phyloP scores from a whole-genome alignment of 176 grass and related monocot species.

The Rhynchospora tenuis region DNA sequence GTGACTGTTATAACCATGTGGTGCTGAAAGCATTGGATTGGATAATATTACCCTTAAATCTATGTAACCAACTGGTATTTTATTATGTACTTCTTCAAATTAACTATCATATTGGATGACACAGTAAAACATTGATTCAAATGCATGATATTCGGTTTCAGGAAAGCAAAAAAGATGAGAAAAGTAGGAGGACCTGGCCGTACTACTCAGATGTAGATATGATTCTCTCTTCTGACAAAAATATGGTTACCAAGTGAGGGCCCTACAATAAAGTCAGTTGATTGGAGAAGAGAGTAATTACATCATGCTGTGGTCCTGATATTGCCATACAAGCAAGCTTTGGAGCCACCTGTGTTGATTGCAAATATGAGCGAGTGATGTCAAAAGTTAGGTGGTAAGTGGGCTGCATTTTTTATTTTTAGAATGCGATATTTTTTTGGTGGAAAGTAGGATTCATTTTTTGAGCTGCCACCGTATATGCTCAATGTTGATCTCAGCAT shows the following conservation, averaged over 20 bases:
- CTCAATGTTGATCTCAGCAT: background rate
- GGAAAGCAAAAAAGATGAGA: conserved; percentile 70
- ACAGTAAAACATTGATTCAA: background rate
- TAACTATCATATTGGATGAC: conserved; percentile 8
- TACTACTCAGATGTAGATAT: conserved; percentile 63
- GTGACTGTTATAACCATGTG: background rate
- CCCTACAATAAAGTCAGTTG: background rate
- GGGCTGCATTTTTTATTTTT: background rate
- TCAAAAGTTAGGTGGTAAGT: background rate
- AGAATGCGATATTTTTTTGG: background rate
- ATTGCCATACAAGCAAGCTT: background rate
- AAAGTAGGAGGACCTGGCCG: conserved; percentile 59
- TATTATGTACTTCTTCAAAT: conserved; percentile 1
- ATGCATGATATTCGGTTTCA: conserved; percentile 28
- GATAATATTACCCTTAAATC: conserved; percentile 1
- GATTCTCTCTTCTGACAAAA: conserved; percentile 49
- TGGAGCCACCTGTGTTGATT: background rate
- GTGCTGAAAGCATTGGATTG: background rate
- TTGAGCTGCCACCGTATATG: background rate
- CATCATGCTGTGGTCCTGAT: background rate
- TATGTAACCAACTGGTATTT: background rate
- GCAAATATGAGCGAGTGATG: background rate
- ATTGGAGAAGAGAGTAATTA: background rate
- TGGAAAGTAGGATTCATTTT: conserved; percentile 12
- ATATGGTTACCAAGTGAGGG: conserved; percentile 52